Percentiles rank a stretch among this genome's conserved stretches.
These are phyloP conservation scores for Colletotrichum australisinense DNA, from an alignment of 2,329 filamentous ascomycete species.

Conservation along the genomic window DNA sequence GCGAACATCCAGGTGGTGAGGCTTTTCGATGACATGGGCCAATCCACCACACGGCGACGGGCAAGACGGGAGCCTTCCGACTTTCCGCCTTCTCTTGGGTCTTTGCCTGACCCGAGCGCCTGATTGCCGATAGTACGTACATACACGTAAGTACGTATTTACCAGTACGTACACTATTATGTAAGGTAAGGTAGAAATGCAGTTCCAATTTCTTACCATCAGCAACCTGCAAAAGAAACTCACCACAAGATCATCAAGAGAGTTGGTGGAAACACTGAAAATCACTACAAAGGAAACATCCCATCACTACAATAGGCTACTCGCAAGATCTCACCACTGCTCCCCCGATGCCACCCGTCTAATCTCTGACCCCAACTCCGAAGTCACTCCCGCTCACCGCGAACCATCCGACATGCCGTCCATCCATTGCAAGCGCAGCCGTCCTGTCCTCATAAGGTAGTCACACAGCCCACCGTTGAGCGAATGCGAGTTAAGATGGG, in stretches of 20 bases:
- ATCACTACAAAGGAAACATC: background rate
- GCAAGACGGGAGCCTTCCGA: background rate
- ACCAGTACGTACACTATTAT: too few species aligned
- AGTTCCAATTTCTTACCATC: too few species aligned
- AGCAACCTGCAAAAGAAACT: background rate
- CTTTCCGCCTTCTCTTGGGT: background rate
- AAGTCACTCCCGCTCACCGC: background rate
- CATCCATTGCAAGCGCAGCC: background rate
- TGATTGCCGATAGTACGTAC: too few species aligned
- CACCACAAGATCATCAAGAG: background rate
- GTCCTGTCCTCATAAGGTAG: background rate
- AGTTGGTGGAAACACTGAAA: background rate
- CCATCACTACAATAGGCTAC: background rate
- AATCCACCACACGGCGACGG: conserved; percentile 1
- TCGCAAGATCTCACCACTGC: background rate
- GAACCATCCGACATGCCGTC: background rate
- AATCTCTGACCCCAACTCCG: background rate
- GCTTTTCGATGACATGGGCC: conserved; percentile 20
- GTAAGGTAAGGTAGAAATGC: too few species aligned
- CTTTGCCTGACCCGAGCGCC: background rate
- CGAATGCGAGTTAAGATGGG: background rate
- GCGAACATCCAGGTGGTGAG: background rate
- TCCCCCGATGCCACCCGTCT: background rate
- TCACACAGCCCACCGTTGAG: background rate
- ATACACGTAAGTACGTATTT: too few species aligned